Evolutionary conservation across 441 rosid genomes (phyloP).

Genomic region (Erodium moschatum): DNA sequence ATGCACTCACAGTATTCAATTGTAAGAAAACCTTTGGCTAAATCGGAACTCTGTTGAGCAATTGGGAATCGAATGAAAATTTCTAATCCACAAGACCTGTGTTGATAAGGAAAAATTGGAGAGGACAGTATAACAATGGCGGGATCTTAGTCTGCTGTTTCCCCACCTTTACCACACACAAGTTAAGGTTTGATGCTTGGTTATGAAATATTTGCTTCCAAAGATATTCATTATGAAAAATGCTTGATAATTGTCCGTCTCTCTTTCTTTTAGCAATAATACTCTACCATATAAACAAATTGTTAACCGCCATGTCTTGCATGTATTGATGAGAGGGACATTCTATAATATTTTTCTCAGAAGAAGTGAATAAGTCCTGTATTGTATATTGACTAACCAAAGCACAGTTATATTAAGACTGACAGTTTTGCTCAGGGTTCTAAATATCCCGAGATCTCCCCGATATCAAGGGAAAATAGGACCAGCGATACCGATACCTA

Average conservation of each 20-base stretch:
- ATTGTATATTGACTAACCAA: background rate
- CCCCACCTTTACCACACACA: background rate
- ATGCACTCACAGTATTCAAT: background rate
- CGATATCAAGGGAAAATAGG: too few relatives aligned
- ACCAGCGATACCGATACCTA: too few relatives aligned
- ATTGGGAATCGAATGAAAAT: background rate
- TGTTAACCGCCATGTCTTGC: constrained; percentile 8
- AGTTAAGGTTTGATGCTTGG: background rate
- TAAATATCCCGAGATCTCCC: too few relatives aligned
- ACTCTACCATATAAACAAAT: background rate
- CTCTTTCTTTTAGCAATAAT: background rate
- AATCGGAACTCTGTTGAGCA: background rate
- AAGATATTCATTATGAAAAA: background rate
- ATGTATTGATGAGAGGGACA: constrained; percentile 11
- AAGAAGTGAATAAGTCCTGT: constrained; percentile 10
- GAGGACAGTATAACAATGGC: background rate
- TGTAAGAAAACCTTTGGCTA: background rate
- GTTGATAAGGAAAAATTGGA: background rate
- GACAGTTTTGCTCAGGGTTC: background rate
- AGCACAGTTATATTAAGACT: constrained; percentile 7
- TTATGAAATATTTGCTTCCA: background rate
- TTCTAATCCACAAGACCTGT: background rate
- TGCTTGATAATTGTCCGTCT: background rate
- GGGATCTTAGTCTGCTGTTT: background rate
- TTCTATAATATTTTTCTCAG: constrained; percentile 8